phyloP scores from a whole-genome alignment of 2,329 filamentous ascomycete genomes.

The Microsporum ferrugineum region DNA sequence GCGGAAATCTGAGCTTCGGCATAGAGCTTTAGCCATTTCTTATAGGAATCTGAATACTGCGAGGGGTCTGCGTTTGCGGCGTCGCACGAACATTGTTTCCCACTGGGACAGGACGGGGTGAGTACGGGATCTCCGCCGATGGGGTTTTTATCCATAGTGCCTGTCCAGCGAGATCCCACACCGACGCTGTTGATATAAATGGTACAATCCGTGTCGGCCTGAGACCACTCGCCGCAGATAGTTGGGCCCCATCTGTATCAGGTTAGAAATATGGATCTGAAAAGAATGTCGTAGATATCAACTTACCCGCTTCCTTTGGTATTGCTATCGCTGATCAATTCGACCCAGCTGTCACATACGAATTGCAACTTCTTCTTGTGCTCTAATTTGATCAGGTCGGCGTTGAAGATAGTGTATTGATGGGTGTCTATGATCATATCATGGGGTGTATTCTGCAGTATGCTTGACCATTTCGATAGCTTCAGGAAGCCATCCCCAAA shows the following conservation, averaged over 20 bases:
- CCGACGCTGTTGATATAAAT: constrained; percentile 78
- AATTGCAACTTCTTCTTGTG: constrained; percentile 78
- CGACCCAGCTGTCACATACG: constrained; percentile 68
- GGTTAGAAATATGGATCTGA: neutral
- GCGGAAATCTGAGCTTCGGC: constrained; percentile 92
- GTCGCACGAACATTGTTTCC: constrained; percentile 54
- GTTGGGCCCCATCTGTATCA: constrained; percentile 64
- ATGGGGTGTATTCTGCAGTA: constrained; percentile 58
- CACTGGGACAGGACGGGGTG: constrained; percentile 58
- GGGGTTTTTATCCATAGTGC: constrained; percentile 57
- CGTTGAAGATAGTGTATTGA: constrained; percentile 97
- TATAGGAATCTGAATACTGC: constrained; percentile 62
- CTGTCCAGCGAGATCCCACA: constrained; percentile 82
- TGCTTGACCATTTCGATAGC: constrained; percentile 77
- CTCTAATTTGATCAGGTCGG: constrained; percentile 66
- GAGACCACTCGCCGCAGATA: constrained; percentile 91
- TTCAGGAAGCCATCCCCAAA: constrained; percentile 96
- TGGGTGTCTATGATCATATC: constrained; percentile 83
- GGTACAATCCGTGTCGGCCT: constrained; percentile 93
- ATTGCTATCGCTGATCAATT: constrained; percentile 63
- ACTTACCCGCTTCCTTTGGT: constrained; percentile 55
- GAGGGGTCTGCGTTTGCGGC: constrained; percentile 62
- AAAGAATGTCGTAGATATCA: neutral
- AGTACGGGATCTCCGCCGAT: constrained; percentile 46
- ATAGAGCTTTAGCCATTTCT: constrained; percentile 75